phyloP scores from a whole-genome alignment of 176 grass and related monocot species.

The Secale cereale region DNA sequence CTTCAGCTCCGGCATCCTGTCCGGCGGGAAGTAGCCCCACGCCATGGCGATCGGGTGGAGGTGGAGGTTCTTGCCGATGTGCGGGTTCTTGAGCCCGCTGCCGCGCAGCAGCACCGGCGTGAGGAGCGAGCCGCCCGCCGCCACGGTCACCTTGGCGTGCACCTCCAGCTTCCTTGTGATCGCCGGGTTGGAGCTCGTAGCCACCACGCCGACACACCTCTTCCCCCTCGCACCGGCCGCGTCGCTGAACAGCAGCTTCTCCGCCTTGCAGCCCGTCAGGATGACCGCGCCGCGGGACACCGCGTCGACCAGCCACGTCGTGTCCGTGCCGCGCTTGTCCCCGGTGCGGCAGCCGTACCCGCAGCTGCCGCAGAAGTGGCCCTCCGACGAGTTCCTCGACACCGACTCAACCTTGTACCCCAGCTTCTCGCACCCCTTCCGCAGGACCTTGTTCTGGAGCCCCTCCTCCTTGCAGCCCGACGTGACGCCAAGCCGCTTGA shows the following conservation, averaged over 20 bases:
- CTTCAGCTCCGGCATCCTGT: constrained; percentile 40
- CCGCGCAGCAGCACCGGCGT: constrained; percentile 64
- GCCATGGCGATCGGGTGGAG: constrained; percentile 63
- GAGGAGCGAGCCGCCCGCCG: constrained; percentile 61
- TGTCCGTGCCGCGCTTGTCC: constrained; percentile 82
- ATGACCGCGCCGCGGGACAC: constrained; percentile 65
- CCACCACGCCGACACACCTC: constrained; percentile 63
- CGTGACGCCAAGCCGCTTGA: constrained; percentile 57
- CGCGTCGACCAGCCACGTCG: constrained; percentile 84
- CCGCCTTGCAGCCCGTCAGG: constrained; percentile 72
- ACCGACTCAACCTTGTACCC: constrained; percentile 54
- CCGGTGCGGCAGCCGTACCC: constrained; percentile 67
- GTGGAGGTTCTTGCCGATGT: constrained; percentile 88
- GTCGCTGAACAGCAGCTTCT: constrained; percentile 54
- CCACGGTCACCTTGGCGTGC: constrained; percentile 58
- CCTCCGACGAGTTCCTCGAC: constrained; percentile 63
- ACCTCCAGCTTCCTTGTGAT: constrained; percentile 58
- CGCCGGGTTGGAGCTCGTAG: constrained; percentile 35
- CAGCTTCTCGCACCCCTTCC: constrained; percentile 70
- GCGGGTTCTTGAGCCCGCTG: constrained; percentile 70
- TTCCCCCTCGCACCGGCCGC: not conserved
- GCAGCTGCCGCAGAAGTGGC: constrained; percentile 80
- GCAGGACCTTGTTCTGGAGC: constrained; percentile 87
- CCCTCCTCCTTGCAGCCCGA: constrained; percentile 53
- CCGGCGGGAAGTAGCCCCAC: constrained; percentile 94